phyloP scores from a whole-genome alignment of 2,329 filamentous ascomycete species.

The Xylariaceae sp. region DNA sequence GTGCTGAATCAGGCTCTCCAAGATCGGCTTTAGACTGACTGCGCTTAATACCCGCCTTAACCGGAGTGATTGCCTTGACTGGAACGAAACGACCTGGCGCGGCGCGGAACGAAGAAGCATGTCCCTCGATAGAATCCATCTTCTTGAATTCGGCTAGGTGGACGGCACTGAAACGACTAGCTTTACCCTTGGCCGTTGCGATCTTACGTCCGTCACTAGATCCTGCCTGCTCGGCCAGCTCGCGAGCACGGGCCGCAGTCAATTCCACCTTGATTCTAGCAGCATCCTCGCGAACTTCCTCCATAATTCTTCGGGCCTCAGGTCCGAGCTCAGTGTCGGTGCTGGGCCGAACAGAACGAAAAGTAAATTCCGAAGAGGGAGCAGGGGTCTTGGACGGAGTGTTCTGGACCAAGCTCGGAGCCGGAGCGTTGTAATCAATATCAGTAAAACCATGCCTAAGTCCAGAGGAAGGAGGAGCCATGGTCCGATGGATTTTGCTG shows the following conservation, averaged over 20 bases:
- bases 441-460: slow-evolving; percentile 82
- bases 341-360: slow-evolving; percentile 62
- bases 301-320: slow-evolving; percentile 65
- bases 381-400: slow-evolving; percentile 68
- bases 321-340: slow-evolving; percentile 62
- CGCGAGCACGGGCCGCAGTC: slow-evolving; percentile 63
- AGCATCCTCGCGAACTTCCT: slow-evolving; percentile 74
- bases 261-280: slow-evolving; percentile 73
- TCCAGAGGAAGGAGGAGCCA: slow-evolving; percentile 78
- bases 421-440: slow-evolving; percentile 63
- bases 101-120: slow-evolving; percentile 78
- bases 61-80: slow-evolving; percentile 57
- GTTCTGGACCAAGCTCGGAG: slow-evolving; percentile 53
- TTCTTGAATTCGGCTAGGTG: slow-evolving; percentile 93
- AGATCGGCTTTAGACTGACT: slow-evolving; percentile 66
- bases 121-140: slow-evolving; percentile 94
- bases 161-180: slow-evolving; percentile 79
- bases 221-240: slow-evolving; percentile 53
- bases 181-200: slow-evolving; percentile 78
- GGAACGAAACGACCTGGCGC: slow-evolving; percentile 60
- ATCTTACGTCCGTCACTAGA: slow-evolving; percentile 68
- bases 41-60: slow-evolving; percentile 47
- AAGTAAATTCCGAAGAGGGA: slow-evolving; percentile 68
- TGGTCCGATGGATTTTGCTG: slow-evolving; percentile 77
- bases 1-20: slow-evolving; percentile 60